Evolutionary conservation across 2,329 filamentous ascomycete genomes (phyloP).

Genomic region (Zalaria sp.): DNA sequence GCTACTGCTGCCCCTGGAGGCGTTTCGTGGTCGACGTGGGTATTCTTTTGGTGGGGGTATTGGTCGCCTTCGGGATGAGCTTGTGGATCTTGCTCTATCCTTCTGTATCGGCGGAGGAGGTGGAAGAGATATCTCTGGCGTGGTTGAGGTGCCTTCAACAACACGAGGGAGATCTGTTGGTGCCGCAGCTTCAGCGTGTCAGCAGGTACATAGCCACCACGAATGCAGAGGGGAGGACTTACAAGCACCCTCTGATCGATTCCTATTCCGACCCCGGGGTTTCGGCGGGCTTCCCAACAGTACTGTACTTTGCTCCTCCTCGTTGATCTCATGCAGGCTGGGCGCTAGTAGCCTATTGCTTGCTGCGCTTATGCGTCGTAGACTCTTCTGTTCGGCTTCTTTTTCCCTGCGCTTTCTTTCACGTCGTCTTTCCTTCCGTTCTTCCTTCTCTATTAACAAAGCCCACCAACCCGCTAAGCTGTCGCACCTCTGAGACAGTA

Average conservation of each 20-base stretch:
- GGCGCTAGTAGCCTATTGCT: constrained; percentile 68
- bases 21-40: constrained; percentile 42
- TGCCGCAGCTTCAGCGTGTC: constrained; percentile 34
- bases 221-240: background rate
- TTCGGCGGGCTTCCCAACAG: constrained; percentile 43
- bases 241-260: constrained; percentile 33
- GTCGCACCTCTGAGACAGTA: constrained; percentile 80
- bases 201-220: constrained; percentile 2
- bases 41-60: constrained; percentile 79
- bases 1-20: constrained; percentile 46
- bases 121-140: constrained; percentile 20
- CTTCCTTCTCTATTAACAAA: constrained; percentile 83
- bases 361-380: constrained; percentile 73
- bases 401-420: constrained; percentile 76
- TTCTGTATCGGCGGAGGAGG: constrained; percentile 66
- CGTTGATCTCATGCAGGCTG: constrained; percentile 62
- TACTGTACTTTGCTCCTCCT: constrained; percentile 45
- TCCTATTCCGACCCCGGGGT: constrained; percentile 62
- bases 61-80: constrained; percentile 64
- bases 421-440: constrained; percentile 65
- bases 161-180: constrained; percentile 61
- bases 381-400: constrained; percentile 65
- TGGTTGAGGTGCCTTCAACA: constrained; percentile 43
- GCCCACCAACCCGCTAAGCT: constrained; percentile 93
- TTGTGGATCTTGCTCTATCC: constrained; percentile 59